phyloP scores from a whole-genome alignment of 495 filamentous ascomycete species.

The Daldinia caldariorum region DNA sequence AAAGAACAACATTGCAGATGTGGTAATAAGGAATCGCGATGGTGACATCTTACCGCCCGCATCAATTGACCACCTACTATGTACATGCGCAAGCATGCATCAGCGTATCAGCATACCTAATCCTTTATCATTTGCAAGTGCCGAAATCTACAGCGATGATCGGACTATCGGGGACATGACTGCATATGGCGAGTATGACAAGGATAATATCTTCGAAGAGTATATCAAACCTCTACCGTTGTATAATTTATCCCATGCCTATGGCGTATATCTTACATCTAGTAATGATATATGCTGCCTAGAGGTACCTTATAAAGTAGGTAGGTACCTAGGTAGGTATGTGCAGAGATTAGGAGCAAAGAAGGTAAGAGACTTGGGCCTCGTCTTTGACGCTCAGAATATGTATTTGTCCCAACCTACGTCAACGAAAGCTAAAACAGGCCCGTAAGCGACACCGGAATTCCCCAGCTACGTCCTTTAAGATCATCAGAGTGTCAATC shows the following conservation, averaged over 20 bases:
- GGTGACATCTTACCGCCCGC: background rate
- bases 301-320: background rate
- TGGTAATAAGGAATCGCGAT: background rate
- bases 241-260: background rate
- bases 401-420: background rate
- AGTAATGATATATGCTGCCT: background rate
- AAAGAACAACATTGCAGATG: background rate
- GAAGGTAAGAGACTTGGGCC: background rate
- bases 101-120: too few relatives aligned
- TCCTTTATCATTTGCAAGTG: constrained; percentile 4
- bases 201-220: background rate
- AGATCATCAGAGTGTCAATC: background rate
- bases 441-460: constrained; percentile 25
- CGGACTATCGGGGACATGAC: constrained; percentile 7
- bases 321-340: too few relatives aligned
- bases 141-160: constrained; percentile 26
- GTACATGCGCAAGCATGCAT: too few relatives aligned
- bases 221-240: background rate
- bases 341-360: background rate
- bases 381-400: constrained; percentile 1
- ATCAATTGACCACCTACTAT: background rate
- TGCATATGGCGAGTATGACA: background rate
- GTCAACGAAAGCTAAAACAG: constrained; percentile 7
- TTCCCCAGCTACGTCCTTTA: constrained; percentile 26
- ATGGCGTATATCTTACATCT: background rate